Evolutionary conservation across 768 basidiomycete species (phyloP).

Genomic region (Tremella fuciformis): DNA sequence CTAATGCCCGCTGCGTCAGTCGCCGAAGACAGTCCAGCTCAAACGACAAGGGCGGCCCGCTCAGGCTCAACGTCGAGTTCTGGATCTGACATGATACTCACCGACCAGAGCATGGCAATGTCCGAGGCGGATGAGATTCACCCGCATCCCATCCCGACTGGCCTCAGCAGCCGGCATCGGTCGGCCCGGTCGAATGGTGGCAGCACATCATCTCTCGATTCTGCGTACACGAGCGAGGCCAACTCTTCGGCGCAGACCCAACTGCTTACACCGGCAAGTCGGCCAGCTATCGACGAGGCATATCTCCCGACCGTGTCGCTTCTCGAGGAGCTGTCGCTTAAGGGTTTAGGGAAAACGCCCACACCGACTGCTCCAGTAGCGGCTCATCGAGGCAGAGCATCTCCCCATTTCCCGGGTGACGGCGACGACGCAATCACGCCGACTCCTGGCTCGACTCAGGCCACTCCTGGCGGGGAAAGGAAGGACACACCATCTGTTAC

Average conservation of each 20-base stretch:
- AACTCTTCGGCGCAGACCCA: constrained; percentile 34
- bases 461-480: too few relatives aligned
- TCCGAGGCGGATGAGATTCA: constrained; percentile 4
- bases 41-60: not conserved
- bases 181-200: constrained; percentile 11
- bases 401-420: too few relatives aligned
- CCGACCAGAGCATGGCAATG: not conserved
- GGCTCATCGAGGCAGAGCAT: too few relatives aligned
- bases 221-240: constrained; percentile 23
- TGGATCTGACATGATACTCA: not conserved
- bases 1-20: constrained; percentile 15
- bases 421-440: too few relatives aligned
- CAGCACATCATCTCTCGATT: constrained; percentile 30
- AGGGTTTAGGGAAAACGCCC: too few relatives aligned
- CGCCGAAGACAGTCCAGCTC: not conserved
- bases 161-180: constrained; percentile 14
- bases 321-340: too few relatives aligned
- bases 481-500: constrained; percentile 40
- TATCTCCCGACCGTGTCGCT: constrained; percentile 11
- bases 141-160: not conserved
- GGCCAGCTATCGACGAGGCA: constrained; percentile 40
- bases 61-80: not conserved
- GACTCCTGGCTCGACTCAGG: too few relatives aligned
- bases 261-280: constrained; percentile 37
- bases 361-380: too few relatives aligned